phyloP scores from a whole-genome alignment of 2,329 filamentous ascomycete genomes.

The Phaeomoniella chlamydospora region DNA sequence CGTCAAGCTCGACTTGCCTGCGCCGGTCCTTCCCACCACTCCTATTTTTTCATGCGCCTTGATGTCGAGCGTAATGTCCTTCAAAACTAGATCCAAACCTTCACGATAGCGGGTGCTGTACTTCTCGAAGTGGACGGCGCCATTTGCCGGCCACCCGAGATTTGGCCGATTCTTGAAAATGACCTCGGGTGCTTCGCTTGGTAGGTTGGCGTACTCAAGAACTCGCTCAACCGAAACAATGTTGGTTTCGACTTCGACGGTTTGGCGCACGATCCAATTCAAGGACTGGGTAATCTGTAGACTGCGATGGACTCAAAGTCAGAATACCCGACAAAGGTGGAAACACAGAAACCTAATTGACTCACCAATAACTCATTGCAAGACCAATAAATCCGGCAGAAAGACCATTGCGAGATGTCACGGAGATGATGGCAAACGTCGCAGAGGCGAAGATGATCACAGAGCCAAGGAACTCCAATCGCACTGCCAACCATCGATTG shows the following conservation, averaged over 20 bases:
- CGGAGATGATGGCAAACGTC: conserved; percentile 65
- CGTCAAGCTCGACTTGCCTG: conserved; percentile 89
- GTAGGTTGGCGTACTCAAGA: conserved; percentile 81
- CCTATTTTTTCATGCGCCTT: conserved; percentile 97
- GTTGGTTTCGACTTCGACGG: conserved; percentile 99
- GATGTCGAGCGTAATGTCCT: conserved; percentile 82
- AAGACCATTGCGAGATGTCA: conserved; percentile 50
- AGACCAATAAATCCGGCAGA: conserved; percentile 71
- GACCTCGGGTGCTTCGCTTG: conserved; percentile 88
- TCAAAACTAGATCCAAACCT: conserved; percentile 80
- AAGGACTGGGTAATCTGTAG: conserved; percentile 92
- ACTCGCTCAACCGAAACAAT: conserved; percentile 97
- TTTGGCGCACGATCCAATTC: conserved; percentile 98
- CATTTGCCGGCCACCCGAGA: conserved; percentile 81
- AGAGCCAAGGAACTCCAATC: conserved; percentile 89
- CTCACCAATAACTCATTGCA: conserved; percentile 24
- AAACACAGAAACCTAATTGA: not conserved
- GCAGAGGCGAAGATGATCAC: conserved; percentile 84
- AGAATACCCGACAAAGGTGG: conserved; percentile 1
- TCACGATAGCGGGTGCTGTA: conserved; percentile 89
- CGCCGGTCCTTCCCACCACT: conserved; percentile 88
- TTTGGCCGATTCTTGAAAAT: conserved; percentile 75
- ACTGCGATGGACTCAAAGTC: not conserved
- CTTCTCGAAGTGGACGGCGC: conserved; percentile 78
- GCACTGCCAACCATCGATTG: conserved; percentile 85